phyloP scores from a whole-genome alignment of 2,329 filamentous ascomycete species.

The Paracorniculantispora psalliotae region DNA sequence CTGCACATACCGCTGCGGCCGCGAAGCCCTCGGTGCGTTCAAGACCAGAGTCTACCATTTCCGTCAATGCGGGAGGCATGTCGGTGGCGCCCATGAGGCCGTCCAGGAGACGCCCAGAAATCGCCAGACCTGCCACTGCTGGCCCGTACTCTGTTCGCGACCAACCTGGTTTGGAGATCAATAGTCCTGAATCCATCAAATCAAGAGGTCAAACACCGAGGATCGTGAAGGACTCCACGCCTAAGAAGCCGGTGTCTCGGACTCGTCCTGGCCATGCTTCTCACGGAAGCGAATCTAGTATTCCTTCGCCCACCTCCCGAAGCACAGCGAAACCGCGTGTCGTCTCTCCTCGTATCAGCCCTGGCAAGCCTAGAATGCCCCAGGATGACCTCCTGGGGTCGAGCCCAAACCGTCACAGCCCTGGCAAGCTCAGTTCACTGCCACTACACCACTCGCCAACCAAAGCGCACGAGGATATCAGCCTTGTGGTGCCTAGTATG shows the following conservation, averaged over 20 bases:
- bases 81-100: conserved; percentile 61
- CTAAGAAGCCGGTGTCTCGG: conserved; percentile 45
- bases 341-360: conserved; percentile 14
- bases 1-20: conserved; percentile 21
- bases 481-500: conserved; percentile 46
- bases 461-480: conserved; percentile 48
- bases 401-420: conserved; percentile 39
- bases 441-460: conserved; percentile 39
- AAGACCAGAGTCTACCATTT: conserved; percentile 40
- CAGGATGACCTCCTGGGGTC: conserved; percentile 14
- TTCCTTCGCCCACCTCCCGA: conserved; percentile 39
- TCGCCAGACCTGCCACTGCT: conserved; percentile 58
- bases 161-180: conserved; percentile 33
- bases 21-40: conserved; percentile 33
- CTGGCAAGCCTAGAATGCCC: conserved; percentile 9
- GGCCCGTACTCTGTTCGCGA: conserved; percentile 60
- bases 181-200: conserved; percentile 43
- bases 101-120: conserved; percentile 52
- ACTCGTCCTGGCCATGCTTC: conserved; percentile 43
- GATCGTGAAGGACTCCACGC: conserved; percentile 45
- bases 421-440: conserved; percentile 29
- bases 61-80: conserved; percentile 50
- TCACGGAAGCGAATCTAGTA: conserved; percentile 47
- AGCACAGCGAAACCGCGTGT: neutral
- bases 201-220: conserved; percentile 46